Base-by-base conservation (phyloP, 352 stramenopile genomes). In the Pythium rhizo-oryzae region DNA sequence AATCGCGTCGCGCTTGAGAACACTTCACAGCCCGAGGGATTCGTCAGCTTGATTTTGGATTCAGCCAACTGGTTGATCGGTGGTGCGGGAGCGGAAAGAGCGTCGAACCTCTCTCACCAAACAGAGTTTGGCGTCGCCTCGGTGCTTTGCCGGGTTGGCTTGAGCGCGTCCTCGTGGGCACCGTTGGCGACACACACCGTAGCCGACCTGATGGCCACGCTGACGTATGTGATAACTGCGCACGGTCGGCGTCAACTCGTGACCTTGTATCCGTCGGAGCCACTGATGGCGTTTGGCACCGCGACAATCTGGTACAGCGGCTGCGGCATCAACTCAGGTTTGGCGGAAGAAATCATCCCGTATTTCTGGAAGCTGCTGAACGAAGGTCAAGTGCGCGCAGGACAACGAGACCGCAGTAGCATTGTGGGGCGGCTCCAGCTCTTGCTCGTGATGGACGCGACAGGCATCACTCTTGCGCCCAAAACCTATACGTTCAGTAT, bases 191-290 rank as follows among this genome's bases (percentile, higher is more conserved):
- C 65, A 11, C 62, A n/a, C 1, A 16, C 65, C 5, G 65, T 81
- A 7, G 69, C 67, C 0, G 60, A 81, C n/a, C 72, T 74, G 41
- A 81, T 79, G 75, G 59, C 59, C 2, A 53, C 71, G 12, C 59
- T 79, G 23, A 15, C 7, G 24, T 57, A 57, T 0, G n/a, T 47
- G 30, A 69, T 64, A 23, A 54, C 77, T 41, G 63, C 30, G 39
- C 55, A 66, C 15, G 28, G 28, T 6, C 59, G 75, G 13, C 46
- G 23, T 6, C 28, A 33, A 6, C 24, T 70, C 11, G 51, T 78
- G 23, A 65, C 19, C n/a, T 44, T 41, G 41, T 79, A 77, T 46
- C 4, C 56, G 25, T 77, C 75, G 23, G 75, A 78, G 0, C 71
- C 71, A 1, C 19, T 79, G 8, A 11, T 81, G 56, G 30, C 71